Conservation (phyloP, 495 filamentous ascomycete species). For the Penicillium silybi region DNA sequence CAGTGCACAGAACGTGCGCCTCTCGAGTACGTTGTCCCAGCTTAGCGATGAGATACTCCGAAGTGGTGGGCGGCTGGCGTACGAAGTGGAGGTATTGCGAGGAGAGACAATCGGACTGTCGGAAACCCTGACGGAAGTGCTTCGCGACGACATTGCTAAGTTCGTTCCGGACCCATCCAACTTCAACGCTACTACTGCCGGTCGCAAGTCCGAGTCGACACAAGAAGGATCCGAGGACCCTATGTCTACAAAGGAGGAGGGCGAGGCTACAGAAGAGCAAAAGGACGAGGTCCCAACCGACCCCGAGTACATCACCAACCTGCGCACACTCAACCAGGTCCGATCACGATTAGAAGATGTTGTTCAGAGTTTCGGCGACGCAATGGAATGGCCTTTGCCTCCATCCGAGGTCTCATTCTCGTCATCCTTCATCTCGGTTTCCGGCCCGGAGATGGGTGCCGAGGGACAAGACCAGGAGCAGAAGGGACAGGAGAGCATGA, state of each 20-base stretch:
- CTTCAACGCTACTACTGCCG: not conserved
- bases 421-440: constrained; percentile 77
- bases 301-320: constrained; percentile 67
- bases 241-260: constrained; percentile 8
- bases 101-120: constrained; percentile 77
- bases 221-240: constrained; percentile 8
- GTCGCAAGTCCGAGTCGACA: constrained; percentile 6
- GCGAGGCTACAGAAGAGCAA: not conserved
- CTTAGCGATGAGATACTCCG: constrained; percentile 93
- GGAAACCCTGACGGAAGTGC: constrained; percentile 67
- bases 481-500: constrained; percentile 70
- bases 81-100: constrained; percentile 89
- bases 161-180: constrained; percentile 57
- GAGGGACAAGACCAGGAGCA: constrained; percentile 65
- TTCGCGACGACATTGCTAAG: constrained; percentile 63
- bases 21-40: constrained; percentile 78
- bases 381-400: constrained; percentile 88
- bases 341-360: constrained; percentile 77
- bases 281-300: constrained; percentile 30
- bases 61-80: constrained; percentile 78
- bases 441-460: constrained; percentile 63
- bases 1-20: constrained; percentile 77
- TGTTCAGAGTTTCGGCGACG: constrained; percentile 83
- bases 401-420: constrained; percentile 69
- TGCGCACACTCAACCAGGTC: constrained; percentile 81